Base-by-base conservation (phyloP, 2,329 filamentous ascomycete genomes). In the Claviceps cyperi region DNA sequence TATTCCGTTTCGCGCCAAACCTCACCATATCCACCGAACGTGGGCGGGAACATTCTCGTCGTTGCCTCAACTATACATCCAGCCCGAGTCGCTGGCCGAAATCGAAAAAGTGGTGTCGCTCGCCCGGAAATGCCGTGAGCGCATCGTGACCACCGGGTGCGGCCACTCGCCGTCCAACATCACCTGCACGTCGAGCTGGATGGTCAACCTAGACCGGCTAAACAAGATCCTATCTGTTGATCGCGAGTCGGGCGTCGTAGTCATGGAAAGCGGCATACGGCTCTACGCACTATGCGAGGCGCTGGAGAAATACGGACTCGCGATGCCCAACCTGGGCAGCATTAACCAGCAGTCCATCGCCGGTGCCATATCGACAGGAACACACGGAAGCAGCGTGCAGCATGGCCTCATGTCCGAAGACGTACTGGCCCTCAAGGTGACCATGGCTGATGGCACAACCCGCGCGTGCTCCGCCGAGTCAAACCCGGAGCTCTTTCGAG, bases 21-120 rank as follows among this genome's bases (percentile, higher is more conserved):
- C 77, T 52, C 72, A 78, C 49, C 82, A 97, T 65, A 69, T 82
- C 46, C 92, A 97, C 70, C 83, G 83, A 60, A 98, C 92, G 19
- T 98, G 92, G 92, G 92, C 92, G 39, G 83, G 83, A 62, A 97
- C 92, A 47, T 96, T 94, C 70, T 83, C 85, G 60, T 92, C 84
- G 47, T 78, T 82, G 17, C 92, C 92, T 2, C 89, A 96, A 71
- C 81, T 97, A 52, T 96, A 91, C 68, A 80, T 97, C 58, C 86
- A 86, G 60, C 92, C 92, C 2, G 77, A 85, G 59, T 83, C 82
- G 1, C 72, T 92, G 48, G 71, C 73, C 14, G 91, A 97, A 68
- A 78, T 98, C 56, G 84, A 91, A 65, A 90, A 94, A 65, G 74
- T 85, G 47, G 78, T 96, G 54, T 82, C 76, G 41, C 77, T 96